Conservation (phyloP, 164 flowering plant species). For the Macadamia tetraphylla region DNA sequence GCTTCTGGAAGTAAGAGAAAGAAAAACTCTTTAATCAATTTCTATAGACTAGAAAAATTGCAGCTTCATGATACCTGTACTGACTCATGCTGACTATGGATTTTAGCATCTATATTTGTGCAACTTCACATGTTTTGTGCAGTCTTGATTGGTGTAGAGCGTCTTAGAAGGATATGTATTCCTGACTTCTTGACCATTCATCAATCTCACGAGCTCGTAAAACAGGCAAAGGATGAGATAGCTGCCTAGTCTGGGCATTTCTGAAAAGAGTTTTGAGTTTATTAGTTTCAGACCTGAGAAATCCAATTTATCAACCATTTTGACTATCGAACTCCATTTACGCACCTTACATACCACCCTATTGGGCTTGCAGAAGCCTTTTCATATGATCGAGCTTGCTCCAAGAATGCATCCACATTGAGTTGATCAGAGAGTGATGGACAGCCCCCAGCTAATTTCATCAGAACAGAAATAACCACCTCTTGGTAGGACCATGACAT, state of each 20-base stretch:
- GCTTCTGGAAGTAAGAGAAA: not conserved
- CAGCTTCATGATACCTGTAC: not conserved
- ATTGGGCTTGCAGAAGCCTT: conserved; percentile 90
- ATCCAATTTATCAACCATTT: not conserved
- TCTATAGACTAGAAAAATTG: not conserved
- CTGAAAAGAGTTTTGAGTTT: conserved; percentile 29
- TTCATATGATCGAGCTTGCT: conserved; percentile 98
- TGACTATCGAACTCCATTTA: not conserved
- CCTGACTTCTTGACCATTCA: conserved; percentile 89
- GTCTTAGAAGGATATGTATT: conserved; percentile 57
- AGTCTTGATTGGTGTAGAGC: conserved; percentile 31
- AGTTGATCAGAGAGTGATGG: conserved; percentile 93
- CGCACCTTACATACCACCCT: conserved; percentile 93
- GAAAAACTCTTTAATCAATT: not conserved
- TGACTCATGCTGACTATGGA: not conserved
- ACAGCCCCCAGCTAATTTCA: conserved; percentile 97
- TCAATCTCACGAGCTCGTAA: conserved; percentile 95
- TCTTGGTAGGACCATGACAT: conserved; percentile 51
- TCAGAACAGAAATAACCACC: conserved; percentile 94
- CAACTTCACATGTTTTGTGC: conserved; percentile 22
- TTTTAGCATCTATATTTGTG: not conserved
- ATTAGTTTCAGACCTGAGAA: conserved; percentile 2
- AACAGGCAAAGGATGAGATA: conserved; percentile 95
- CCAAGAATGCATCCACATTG: conserved; percentile 94
- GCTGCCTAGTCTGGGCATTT: conserved; percentile 95